phyloP scores from a whole-genome alignment of 345 rosid genomes.

The Excoecaria cochinchinensis region DNA sequence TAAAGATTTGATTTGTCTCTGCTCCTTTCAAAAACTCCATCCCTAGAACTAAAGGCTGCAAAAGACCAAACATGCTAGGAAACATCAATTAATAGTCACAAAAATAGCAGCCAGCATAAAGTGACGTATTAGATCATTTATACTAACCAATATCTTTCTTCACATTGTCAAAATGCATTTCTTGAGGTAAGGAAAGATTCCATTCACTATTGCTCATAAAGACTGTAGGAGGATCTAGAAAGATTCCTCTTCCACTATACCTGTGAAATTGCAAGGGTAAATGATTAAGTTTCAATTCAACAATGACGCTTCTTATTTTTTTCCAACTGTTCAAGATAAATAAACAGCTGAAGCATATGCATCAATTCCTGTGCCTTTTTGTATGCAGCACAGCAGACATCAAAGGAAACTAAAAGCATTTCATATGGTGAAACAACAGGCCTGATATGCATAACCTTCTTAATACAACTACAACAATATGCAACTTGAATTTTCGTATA shows the following conservation, averaged over 20 bases:
- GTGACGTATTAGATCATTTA: constrained; percentile 5
- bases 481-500: neutral
- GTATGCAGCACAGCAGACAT: neutral
- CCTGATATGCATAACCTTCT: neutral
- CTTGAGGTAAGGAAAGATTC: constrained; percentile 66
- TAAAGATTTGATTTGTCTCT: constrained; percentile 70
- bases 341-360: neutral
- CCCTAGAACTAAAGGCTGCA: constrained; percentile 65
- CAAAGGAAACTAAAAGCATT: neutral
- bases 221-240: constrained; percentile 88
- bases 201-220: constrained; percentile 56
- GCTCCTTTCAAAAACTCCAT: constrained; percentile 57
- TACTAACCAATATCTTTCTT: constrained; percentile 45
- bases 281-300: neutral
- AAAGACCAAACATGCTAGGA: constrained; percentile 24
- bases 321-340: neutral
- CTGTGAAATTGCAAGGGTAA: constrained; percentile 35
- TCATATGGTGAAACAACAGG: neutral
- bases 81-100: constrained; percentile 9
- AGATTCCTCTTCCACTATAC: constrained; percentile 93
- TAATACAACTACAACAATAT: neutral
- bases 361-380: neutral
- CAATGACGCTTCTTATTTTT: neutral
- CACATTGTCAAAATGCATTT: constrained; percentile 32
- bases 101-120: constrained; percentile 6